A percentile compares a stretch with the other conserved stretches of the same genome.
Conservation (phyloP, 345 rosid species). For the Linum tenue region DNA sequence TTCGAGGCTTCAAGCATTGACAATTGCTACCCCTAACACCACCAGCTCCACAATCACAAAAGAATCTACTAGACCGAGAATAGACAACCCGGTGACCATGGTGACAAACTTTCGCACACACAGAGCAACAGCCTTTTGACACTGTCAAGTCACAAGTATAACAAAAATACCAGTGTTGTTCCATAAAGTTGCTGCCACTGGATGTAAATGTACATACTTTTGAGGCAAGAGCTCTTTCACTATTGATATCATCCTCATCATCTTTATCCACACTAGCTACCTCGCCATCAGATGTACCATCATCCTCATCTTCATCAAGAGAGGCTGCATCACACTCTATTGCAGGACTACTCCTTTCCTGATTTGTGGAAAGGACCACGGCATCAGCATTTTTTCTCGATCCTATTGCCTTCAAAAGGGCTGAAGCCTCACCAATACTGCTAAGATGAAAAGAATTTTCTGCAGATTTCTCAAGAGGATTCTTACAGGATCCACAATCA, state of each 20-base stretch:
- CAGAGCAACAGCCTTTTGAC: constrained; percentile 96
- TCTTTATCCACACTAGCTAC: constrained; percentile 92
- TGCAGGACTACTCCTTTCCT: constrained; percentile 59
- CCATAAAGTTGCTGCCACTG: constrained; percentile 98
- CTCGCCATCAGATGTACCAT: constrained; percentile 99
- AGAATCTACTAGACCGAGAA: constrained; percentile 91
- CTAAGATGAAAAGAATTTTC: constrained; percentile 45
- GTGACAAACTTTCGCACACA: constrained; percentile 98
- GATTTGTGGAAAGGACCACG: constrained; percentile 52
- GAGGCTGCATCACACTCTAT: constrained; percentile 96
- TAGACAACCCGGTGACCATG: constrained; percentile 98
- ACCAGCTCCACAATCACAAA: constrained; percentile 99
- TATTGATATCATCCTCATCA: constrained; percentile 83
- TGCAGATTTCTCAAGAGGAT: constrained; percentile 31
- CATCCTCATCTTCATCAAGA: constrained; percentile 96
- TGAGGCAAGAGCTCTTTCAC: constrained; percentile 85
- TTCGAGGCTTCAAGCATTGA: constrained; percentile 93
- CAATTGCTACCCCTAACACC: constrained; percentile 97
- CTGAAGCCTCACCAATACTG: constrained; percentile 33
- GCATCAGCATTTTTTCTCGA: constrained; percentile 61
- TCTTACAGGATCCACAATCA: constrained; percentile 47
- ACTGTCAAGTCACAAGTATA: constrained; percentile 98
- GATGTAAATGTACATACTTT: constrained; percentile 96
- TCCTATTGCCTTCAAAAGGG: constrained; percentile 52
- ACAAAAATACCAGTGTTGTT: constrained; percentile 99